Conservation (phyloP, 2,329 filamentous ascomycete genomes). For the Colletotrichum agaves region DNA sequence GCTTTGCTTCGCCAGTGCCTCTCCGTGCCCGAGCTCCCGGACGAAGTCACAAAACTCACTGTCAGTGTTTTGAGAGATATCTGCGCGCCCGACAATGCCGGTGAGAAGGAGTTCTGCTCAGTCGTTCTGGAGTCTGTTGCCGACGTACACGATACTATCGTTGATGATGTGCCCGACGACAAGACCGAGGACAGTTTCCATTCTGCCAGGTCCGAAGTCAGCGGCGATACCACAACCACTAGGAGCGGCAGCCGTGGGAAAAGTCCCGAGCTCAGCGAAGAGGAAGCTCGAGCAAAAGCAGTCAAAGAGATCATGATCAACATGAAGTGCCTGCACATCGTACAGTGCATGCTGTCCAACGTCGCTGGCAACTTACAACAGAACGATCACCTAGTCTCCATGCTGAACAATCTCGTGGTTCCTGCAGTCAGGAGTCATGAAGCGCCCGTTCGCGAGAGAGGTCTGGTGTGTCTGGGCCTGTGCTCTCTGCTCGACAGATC, state of each 20-base stretch:
- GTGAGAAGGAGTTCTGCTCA: constrained; percentile 85
- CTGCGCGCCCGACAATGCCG: constrained; percentile 78
- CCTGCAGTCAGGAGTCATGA: constrained; percentile 95
- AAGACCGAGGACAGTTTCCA: constrained; percentile 83
- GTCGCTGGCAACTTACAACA: constrained; percentile 88
- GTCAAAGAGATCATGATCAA: constrained; percentile 95
- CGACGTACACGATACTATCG: constrained; percentile 95
- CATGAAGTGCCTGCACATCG: constrained; percentile 97
- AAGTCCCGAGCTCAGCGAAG: constrained; percentile 63
- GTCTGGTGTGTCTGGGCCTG: constrained; percentile 87
- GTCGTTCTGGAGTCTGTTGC: constrained; percentile 93
- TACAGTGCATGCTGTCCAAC: constrained; percentile 96
- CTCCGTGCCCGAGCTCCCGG: constrained; percentile 86
- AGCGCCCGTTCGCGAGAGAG: constrained; percentile 89
- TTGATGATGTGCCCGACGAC: constrained; percentile 70
- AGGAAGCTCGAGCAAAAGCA: constrained; percentile 77
- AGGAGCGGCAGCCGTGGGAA: constrained; percentile 56
- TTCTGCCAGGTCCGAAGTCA: constrained; percentile 88
- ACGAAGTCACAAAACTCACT: constrained; percentile 90
- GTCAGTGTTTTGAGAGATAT: constrained; percentile 85
- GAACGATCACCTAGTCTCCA: constrained; percentile 92
- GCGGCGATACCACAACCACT: constrained; percentile 69
- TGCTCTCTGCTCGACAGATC: constrained; percentile 93
- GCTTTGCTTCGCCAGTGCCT: constrained; percentile 86
- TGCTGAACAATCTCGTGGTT: constrained; percentile 96